Evolutionary conservation across 306 rosid species (phyloP).

Genomic region (Senna tora): DNA sequence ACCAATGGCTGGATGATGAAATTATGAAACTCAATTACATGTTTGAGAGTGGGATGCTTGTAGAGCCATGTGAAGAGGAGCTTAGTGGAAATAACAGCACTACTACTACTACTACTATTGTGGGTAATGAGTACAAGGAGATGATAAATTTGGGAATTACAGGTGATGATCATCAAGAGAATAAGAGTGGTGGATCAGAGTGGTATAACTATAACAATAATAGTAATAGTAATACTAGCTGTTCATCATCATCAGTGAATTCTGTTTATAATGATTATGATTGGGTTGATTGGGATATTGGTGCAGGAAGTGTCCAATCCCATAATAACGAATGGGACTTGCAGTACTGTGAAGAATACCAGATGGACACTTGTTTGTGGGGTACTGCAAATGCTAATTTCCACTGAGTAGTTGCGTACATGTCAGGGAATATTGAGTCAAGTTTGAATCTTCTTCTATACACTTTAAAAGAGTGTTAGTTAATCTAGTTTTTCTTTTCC

Average conservation of each 20-base stretch:
- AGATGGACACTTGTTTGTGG: slow-evolving; percentile 50
- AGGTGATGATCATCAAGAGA: not conserved
- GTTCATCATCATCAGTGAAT: slow-evolving; percentile 45
- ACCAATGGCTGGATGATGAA: slow-evolving; percentile 53
- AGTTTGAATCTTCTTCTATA: too few relatives aligned
- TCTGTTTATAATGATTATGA: slow-evolving; percentile 44
- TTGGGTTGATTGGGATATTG: slow-evolving; percentile 61
- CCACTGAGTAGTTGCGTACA: too few relatives aligned
- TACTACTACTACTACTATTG: too few relatives aligned
- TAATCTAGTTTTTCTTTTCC: slow-evolving; percentile 4
- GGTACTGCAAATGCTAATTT: slow-evolving; percentile 37
- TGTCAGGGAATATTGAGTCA: too few relatives aligned
- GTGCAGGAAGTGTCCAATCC: slow-evolving; percentile 43
- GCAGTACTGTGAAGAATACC: slow-evolving; percentile 45
- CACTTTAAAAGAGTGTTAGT: too few relatives aligned
- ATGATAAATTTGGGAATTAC: slow-evolving; percentile 10
- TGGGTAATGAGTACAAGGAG: slow-evolving; percentile 35
- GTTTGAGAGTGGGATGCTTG: slow-evolving; percentile 39
- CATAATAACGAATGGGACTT: slow-evolving; percentile 44
- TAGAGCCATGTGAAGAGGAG: slow-evolving; percentile 28
- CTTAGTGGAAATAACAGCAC: slow-evolving; percentile 2
- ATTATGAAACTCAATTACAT: slow-evolving; percentile 37
- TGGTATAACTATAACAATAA: not conserved
- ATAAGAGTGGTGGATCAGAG: slow-evolving; percentile 43
- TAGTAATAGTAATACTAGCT: not conserved